Base-by-base conservation (phyloP, 139 green algal species). In the Auxenochlorella protothecoides region DNA sequence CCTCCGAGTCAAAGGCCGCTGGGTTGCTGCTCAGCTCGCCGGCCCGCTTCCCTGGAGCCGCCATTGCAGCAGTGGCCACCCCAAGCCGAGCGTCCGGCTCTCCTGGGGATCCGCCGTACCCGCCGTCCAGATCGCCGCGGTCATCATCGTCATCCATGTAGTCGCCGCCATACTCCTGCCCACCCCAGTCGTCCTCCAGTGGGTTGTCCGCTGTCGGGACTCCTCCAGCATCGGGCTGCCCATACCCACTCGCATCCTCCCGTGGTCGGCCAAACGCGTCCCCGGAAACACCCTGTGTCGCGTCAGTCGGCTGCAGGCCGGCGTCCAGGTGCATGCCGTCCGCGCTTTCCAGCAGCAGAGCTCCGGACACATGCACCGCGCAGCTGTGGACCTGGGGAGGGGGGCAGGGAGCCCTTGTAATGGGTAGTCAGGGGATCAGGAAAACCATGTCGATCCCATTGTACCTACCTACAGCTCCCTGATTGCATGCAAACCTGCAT, bases 281-380 rank as follows among this genome's bases (percentile, higher is more conserved):
- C 57, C 57, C 57, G 9, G 16, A 59, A 52, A 4, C 59, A 63
- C 73, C 53, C 53, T 4, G 55, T 55, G 2, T 59, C 53, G 10
- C 56, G 53, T 51, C 12, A 11, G 53, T 53, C 13, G 63, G 65
- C 66, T 72, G 63, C 63, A 87, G 76, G n/a, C 68, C 10, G 52
- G 77, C 83, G 66, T 92, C 88, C 70, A 91, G 86, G 14, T 72
- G 6, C 52, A 85, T 70, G 0, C 76, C 85, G 44, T 93, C 88
- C 0, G 68, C 63, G 0, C 64, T 44, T 63, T 96, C 88, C 13
- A 96, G 85, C 70, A 96, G 81, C 72, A 96, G 76, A 5, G 89
- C 89, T 0, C 90, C 90, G 3, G 84, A 91, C n/a, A 66, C 13
- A 75, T 96, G 90, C 15, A 96, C 79, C 6, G 67, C 44, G 78